Evolutionary conservation across 2,329 filamentous ascomycete species (phyloP).

Genomic region (Fusarium vanettenii): DNA sequence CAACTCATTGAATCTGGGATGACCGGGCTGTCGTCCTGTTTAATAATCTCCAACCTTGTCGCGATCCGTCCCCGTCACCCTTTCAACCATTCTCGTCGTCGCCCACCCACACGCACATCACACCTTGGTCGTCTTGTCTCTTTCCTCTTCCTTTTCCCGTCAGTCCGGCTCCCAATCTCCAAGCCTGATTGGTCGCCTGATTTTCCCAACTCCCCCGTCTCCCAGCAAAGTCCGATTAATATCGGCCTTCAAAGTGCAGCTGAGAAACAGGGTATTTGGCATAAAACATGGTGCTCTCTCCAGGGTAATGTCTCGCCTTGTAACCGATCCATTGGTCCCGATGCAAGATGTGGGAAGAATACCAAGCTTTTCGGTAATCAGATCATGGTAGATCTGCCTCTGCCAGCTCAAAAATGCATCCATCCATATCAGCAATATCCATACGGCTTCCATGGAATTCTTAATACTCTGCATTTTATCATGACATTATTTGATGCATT

Average conservation of each 20-base stretch:
- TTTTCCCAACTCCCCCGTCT: neutral
- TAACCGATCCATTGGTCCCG: neutral
- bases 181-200: neutral
- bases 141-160: neutral
- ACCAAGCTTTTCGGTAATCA: neutral
- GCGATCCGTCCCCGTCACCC: neutral
- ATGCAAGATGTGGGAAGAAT: neutral
- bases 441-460: neutral
- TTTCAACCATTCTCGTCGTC: neutral
- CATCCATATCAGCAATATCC: neutral
- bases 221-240: neutral
- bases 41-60: neutral
- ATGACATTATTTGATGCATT: neutral
- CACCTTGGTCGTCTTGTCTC: neutral
- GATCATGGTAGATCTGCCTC: neutral
- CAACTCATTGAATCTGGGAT: neutral
- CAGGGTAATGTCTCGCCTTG: neutral
- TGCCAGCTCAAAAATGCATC: too few species aligned
- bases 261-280: neutral
- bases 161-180: neutral
- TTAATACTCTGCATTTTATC: neutral
- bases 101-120: neutral
- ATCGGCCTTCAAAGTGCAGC: neutral
- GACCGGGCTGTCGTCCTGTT: neutral
- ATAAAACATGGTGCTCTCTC: neutral